Conservation (phyloP, 2,329 filamentous ascomycete species). For the Rugonectria rugulosa region DNA sequence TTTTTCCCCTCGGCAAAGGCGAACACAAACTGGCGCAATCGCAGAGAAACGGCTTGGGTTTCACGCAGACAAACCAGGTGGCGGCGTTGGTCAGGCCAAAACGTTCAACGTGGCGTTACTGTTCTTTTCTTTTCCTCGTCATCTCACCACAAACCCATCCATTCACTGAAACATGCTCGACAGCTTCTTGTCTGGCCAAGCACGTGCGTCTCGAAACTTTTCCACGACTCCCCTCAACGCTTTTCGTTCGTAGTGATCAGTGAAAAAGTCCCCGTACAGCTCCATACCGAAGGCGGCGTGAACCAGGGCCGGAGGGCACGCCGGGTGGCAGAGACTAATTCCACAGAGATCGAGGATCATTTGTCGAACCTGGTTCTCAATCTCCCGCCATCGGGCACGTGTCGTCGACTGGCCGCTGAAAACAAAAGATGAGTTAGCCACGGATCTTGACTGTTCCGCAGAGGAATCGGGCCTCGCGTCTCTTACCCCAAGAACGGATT, state of each 20-base stretch:
- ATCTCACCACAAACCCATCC: too few relatives aligned
- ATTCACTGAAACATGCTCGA: conserved; percentile 45
- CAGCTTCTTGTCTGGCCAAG: conserved; percentile 49
- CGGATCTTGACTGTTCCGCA: neutral
- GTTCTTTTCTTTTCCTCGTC: neutral
- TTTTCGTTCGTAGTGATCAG: conserved; percentile 47
- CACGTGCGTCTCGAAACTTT: conserved; percentile 52
- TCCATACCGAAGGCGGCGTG: conserved; percentile 51
- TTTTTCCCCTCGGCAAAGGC: neutral
- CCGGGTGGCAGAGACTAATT: conserved; percentile 49
- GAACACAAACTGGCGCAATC: neutral
- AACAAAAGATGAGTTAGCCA: conserved; percentile 24
- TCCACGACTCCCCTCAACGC: conserved; percentile 51
- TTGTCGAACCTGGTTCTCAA: conserved; percentile 48
- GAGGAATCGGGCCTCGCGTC: neutral
- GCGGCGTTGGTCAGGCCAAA: neutral
- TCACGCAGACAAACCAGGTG: neutral
- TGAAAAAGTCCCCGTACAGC: conserved; percentile 52
- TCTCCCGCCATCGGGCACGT: conserved; percentile 44
- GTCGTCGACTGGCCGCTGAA: conserved; percentile 34
- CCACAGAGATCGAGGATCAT: conserved; percentile 50
- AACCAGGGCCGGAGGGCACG: conserved; percentile 48
- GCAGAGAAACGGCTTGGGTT: neutral
- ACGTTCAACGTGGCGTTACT: neutral
- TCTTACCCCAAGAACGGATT: conserved; percentile 47